Conservation (phyloP, 345 rosid genomes). For the Brassica cretica region DNA sequence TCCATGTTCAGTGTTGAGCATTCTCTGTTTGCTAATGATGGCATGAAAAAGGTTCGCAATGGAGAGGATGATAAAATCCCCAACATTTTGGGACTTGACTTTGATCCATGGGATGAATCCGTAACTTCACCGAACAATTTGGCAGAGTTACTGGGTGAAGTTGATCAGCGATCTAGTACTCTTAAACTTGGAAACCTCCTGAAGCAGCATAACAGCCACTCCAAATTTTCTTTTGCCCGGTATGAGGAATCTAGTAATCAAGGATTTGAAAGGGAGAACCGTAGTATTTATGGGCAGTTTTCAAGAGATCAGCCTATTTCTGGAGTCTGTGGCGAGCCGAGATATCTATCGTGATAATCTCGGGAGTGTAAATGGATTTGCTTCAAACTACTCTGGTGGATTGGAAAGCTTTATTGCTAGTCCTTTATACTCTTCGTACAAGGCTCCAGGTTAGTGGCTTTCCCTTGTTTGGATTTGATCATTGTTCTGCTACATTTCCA, state of each 20-base stretch:
- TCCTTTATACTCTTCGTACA: conserved; percentile 55
- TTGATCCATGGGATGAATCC: conserved; percentile 76
- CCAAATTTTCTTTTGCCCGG: conserved; percentile 91
- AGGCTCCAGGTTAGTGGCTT: conserved; percentile 59
- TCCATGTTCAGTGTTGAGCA: conserved; percentile 41
- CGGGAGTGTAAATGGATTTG: conserved; percentile 52
- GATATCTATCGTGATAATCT: conserved; percentile 46
- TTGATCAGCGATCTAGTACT: conserved; percentile 55
- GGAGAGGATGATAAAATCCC: conserved; percentile 62
- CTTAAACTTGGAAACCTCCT: conserved; percentile 51
- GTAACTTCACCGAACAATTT: conserved; percentile 58
- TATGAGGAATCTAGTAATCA: conserved; percentile 62
- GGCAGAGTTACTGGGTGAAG: conserved; percentile 58
- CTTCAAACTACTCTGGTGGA: conserved; percentile 53
- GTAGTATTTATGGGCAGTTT: conserved; percentile 46
- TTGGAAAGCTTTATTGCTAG: conserved; percentile 43
- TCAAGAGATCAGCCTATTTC: conserved; percentile 43
- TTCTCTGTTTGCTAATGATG: conserved; percentile 47
- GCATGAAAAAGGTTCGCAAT: conserved; percentile 39
- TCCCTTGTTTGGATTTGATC: neutral
- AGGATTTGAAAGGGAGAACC: conserved; percentile 43
- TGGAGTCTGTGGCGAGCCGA: conserved; percentile 50
- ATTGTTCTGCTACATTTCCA: neutral
- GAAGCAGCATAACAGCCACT: conserved; percentile 72
- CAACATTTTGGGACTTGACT: conserved; percentile 68